Percentiles rank a stretch among this genome's conserved stretches.
Evolutionary conservation across 257 asterid species (phyloP).

Genomic region (Gentiana straminea): DNA sequence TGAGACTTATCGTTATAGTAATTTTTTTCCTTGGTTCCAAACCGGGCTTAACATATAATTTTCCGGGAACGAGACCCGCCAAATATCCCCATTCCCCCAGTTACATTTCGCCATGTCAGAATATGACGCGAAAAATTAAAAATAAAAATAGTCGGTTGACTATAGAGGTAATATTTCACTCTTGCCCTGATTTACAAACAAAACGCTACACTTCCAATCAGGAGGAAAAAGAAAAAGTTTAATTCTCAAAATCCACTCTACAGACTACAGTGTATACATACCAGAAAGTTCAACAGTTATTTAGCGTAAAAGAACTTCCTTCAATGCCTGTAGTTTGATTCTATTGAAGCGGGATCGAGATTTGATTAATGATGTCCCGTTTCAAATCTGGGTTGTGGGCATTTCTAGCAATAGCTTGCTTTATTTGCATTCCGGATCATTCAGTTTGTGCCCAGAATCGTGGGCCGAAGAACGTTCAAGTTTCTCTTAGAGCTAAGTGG

Average conservation of each 20-base stretch:
- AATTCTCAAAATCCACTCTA: background rate
- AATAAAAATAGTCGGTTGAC: background rate
- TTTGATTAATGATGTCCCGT: slow-evolving; percentile 39
- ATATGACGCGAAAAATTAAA: slow-evolving; percentile 8
- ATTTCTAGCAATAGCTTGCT: slow-evolving; percentile 26
- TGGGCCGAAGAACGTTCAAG: slow-evolving; percentile 90
- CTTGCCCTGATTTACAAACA: background rate
- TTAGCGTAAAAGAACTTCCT: slow-evolving; percentile 3
- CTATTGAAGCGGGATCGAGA: slow-evolving; percentile 18
- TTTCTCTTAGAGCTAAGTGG: slow-evolving; percentile 97
- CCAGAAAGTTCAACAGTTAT: slow-evolving; percentile 11
- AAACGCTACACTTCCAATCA: background rate
- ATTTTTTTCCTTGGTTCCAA: too few relatives aligned
- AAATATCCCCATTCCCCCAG: background rate
- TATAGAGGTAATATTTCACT: background rate
- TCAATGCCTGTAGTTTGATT: slow-evolving; percentile 28
- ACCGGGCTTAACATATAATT: too few relatives aligned
- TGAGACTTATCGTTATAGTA: too few relatives aligned
- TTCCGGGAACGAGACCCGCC: too few relatives aligned
- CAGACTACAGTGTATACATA: background rate
- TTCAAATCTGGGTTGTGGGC: slow-evolving; percentile 57
- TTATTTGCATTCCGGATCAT: slow-evolving; percentile 25
- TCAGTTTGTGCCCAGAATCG: slow-evolving; percentile 45
- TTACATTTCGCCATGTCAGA: slow-evolving; percentile 12
- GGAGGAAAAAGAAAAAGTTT: background rate